Evolutionary conservation across 2,329 filamentous ascomycete genomes (phyloP).

Genomic region (Paramyrothecium roridum): DNA sequence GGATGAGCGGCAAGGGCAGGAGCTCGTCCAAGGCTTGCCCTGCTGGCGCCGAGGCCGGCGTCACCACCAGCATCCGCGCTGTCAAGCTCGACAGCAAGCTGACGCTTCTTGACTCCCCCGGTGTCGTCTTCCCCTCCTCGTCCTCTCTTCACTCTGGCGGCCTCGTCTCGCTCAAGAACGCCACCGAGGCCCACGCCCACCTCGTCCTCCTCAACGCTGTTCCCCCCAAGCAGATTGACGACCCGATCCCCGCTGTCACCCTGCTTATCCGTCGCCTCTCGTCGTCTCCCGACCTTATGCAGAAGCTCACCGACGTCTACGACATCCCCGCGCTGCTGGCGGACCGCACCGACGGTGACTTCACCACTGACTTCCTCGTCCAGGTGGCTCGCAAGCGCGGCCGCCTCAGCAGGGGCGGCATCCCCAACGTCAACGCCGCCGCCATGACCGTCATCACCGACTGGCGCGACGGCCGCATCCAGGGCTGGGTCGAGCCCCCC

Average conservation of each 20-base stretch:
- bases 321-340: conserved; percentile 76
- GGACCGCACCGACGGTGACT: conserved; percentile 64
- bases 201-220: conserved; percentile 87
- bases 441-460: conserved; percentile 95
- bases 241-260: conserved; percentile 82
- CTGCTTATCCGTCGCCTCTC: conserved; percentile 81
- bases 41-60: conserved; percentile 85
- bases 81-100: conserved; percentile 95
- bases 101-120: conserved; percentile 88
- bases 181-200: conserved; percentile 74
- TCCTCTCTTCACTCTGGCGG: conserved; percentile 31
- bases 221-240: conserved; percentile 89
- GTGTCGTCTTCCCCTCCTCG: conserved; percentile 85
- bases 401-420: conserved; percentile 79
- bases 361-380: conserved; percentile 86
- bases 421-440: conserved; percentile 83
- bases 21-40: conserved; percentile 67
- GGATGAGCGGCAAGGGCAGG: conserved; percentile 64
- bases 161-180: conserved; percentile 53
- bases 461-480: conserved; percentile 92
- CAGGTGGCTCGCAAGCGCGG: conserved; percentile 94
- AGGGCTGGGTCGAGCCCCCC: conserved; percentile 84
- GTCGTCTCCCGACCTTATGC: conserved; percentile 66
- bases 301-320: conserved; percentile 81
- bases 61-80: conserved; percentile 82